Conservation (phyloP, 2,329 filamentous ascomycete genomes). For the Paecilomyces fulvus region DNA sequence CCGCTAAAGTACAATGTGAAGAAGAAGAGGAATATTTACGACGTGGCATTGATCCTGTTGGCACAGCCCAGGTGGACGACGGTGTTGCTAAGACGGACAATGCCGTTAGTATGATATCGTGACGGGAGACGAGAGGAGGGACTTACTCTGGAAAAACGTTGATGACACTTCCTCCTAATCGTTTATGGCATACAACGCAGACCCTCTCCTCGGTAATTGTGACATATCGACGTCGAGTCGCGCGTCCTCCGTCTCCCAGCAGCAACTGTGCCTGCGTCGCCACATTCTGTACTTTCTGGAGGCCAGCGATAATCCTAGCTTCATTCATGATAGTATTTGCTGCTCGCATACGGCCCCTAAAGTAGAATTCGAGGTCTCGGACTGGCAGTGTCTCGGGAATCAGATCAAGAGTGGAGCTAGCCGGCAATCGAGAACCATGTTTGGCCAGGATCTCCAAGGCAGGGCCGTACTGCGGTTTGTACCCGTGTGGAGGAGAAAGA, state of each 20-base stretch:
- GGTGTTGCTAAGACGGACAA: conserved; percentile 30
- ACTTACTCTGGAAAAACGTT: conserved; percentile 77
- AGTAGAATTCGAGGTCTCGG: conserved; percentile 76
- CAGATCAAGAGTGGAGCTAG: conserved; percentile 73
- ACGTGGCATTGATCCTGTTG: conserved; percentile 31
- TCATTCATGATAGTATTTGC: conserved; percentile 77
- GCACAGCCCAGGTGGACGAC: conserved; percentile 79
- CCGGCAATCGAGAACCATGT: conserved; percentile 85
- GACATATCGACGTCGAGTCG: conserved; percentile 58
- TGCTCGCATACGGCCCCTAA: conserved; percentile 78
- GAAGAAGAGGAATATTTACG: conserved; percentile 12
- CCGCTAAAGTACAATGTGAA: conserved; percentile 10
- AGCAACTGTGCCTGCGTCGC: conserved; percentile 64
- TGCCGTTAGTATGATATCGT: conserved; percentile 3
- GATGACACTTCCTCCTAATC: conserved; percentile 83
- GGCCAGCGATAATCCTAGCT: conserved; percentile 63
- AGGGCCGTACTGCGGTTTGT: conserved; percentile 64
- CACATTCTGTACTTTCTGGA: conserved; percentile 74
- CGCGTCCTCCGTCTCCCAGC: conserved; percentile 58
- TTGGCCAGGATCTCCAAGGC: conserved; percentile 82
- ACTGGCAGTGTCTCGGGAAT: conserved; percentile 77
- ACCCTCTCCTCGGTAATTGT: conserved; percentile 80
- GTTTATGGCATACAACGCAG: conserved; percentile 87
- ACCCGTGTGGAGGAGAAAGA: conserved; percentile 66
- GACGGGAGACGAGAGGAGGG: not conserved